phyloP scores from a whole-genome alignment of 208 protist genomes.

The Trypanosoma platydactyli region DNA sequence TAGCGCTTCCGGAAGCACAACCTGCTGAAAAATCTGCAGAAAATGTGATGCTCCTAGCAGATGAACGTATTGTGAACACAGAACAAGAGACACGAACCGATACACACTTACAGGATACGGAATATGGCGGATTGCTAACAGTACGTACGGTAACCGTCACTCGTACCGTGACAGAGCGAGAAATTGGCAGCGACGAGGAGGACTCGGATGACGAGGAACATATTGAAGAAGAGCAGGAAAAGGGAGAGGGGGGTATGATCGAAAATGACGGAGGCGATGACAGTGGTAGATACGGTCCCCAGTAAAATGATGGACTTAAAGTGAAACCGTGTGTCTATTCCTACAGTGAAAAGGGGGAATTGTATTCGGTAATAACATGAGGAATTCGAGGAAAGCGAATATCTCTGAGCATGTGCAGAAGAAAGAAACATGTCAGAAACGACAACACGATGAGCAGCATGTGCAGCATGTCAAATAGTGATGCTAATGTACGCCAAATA shows the following conservation, averaged over 20 bases:
- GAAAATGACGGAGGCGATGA: neutral
- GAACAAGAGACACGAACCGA: conserved; percentile 72
- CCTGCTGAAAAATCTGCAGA: conserved; percentile 27
- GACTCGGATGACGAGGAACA: conserved; percentile 46
- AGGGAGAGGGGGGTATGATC: neutral
- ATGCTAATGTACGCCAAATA: no score
- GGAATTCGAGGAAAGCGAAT: no score
- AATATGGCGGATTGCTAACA: conserved; percentile 47
- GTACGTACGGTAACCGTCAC: conserved; percentile 65
- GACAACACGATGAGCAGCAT: no score
- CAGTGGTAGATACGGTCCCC: neutral
- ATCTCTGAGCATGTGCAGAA: no score
- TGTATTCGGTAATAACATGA: no score
- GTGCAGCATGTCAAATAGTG: no score
- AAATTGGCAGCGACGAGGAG: conserved; percentile 54
- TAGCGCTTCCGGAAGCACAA: conserved; percentile 35
- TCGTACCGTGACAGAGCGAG: conserved; percentile 63
- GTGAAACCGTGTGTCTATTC: no score
- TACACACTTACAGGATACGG: conserved; percentile 60
- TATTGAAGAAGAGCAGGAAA: conserved; percentile 10
- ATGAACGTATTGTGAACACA: conserved; percentile 51
- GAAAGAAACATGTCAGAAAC: no score
- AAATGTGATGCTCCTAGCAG: conserved; percentile 52
- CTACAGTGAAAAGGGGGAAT: no score
- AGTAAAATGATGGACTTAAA: no score